Evolutionary conservation across 2,329 filamentous ascomycete genomes (phyloP).

Genomic region (Alternaria novae-zelandiae): DNA sequence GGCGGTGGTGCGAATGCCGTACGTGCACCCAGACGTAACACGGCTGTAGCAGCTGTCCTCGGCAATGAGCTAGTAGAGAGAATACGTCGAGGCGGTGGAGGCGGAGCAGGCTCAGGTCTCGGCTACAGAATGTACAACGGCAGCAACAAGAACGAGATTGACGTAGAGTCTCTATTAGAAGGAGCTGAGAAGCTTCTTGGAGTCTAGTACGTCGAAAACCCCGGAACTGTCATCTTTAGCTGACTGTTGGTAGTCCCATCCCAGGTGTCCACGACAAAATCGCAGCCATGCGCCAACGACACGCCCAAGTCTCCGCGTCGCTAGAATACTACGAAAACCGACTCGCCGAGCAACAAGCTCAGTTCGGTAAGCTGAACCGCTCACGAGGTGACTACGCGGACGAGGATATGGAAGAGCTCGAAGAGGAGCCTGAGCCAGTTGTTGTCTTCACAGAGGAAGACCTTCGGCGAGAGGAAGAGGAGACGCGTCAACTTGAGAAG

Average conservation of each 20-base stretch:
- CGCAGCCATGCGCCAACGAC: slow-evolving; percentile 70
- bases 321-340: slow-evolving; percentile 80
- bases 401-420: slow-evolving; percentile 58
- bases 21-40: slow-evolving; percentile 70
- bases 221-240: background rate
- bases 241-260: slow-evolving; percentile 62
- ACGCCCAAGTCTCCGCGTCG: slow-evolving; percentile 74
- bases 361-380: slow-evolving; percentile 74
- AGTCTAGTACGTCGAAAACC: slow-evolving; percentile 75
- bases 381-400: slow-evolving; percentile 64
- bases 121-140: slow-evolving; percentile 52
- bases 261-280: slow-evolving; percentile 81
- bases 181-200: slow-evolving; percentile 89
- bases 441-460: slow-evolving; percentile 70
- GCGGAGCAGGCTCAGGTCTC: slow-evolving; percentile 58
- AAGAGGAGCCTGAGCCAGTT: slow-evolving; percentile 50
- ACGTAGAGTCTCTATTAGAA: slow-evolving; percentile 82
- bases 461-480: slow-evolving; percentile 71
- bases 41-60: slow-evolving; percentile 86
- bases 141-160: slow-evolving; percentile 71
- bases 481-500: slow-evolving; percentile 67
- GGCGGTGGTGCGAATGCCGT: slow-evolving; percentile 51
- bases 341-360: slow-evolving; percentile 76
- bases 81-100: slow-evolving; percentile 68
- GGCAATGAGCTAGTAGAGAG: slow-evolving; percentile 85